These are phyloP conservation scores for Mortierella claussenii DNA, from an alignment of 192 early-diverging fungal species.

Conservation along the genomic window DNA sequence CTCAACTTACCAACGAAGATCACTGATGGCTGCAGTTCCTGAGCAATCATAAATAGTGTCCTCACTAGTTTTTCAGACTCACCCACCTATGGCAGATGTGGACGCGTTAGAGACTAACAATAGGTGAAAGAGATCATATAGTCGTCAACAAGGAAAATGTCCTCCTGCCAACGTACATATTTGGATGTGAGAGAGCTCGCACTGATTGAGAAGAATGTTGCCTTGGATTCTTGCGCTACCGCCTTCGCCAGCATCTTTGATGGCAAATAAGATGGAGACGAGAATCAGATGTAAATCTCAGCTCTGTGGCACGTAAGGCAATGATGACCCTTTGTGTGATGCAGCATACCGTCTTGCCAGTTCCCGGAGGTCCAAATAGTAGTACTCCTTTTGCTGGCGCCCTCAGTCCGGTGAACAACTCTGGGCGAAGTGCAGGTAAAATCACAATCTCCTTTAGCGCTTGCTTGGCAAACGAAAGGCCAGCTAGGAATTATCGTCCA, in stretches of 20 bases:
- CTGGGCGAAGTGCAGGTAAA: constrained; percentile 73
- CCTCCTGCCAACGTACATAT: constrained; percentile 80
- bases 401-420: constrained; percentile 70
- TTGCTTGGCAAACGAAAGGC: constrained; percentile 78
- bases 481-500: no score
- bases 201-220: constrained; percentile 89
- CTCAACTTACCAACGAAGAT: constrained; percentile 83
- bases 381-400: constrained; percentile 91
- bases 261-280: no score
- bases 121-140: not conserved
- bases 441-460: constrained; percentile 82
- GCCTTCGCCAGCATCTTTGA: constrained; percentile 45
- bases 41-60: constrained; percentile 86
- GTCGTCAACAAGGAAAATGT: no score
- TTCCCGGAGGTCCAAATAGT: constrained; percentile 91
- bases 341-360: constrained; percentile 97
- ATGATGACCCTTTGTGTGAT: no score
- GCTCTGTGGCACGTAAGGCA: no score
- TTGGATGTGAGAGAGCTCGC: constrained; percentile 90
- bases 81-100: constrained; percentile 8
- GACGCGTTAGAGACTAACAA: not conserved
- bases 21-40: constrained; percentile 81
- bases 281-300: no score
- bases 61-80: constrained; percentile 91
- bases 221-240: constrained; percentile 65